Evolutionary conservation across 352 stramenopile species (phyloP).

Genomic region (Phytophthora multivora): DNA sequence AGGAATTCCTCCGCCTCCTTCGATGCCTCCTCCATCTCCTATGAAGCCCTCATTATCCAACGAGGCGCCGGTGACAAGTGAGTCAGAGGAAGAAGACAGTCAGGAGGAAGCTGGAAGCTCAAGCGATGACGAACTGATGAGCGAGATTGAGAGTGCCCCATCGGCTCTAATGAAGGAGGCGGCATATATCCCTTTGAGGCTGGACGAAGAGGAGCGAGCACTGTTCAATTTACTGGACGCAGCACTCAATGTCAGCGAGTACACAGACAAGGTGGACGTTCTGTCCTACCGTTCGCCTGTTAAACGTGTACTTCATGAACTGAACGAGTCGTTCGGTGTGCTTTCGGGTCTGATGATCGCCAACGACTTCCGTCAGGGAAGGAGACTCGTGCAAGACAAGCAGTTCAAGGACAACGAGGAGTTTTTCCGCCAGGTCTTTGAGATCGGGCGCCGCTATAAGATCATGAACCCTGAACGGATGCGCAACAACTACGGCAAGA

Average conservation of each 20-base stretch:
- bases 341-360: slow-evolving; percentile 67
- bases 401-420: slow-evolving; percentile 79
- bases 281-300: slow-evolving; percentile 69
- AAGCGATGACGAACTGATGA: slow-evolving; percentile 39
- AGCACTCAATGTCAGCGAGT: slow-evolving; percentile 88
- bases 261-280: slow-evolving; percentile 94
- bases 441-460: slow-evolving; percentile 94
- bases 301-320: slow-evolving; percentile 75
- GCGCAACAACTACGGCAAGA: slow-evolving; percentile 93
- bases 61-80: slow-evolving; percentile 28
- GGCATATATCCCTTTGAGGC: slow-evolving; percentile 68
- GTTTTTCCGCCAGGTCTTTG: slow-evolving; percentile 87
- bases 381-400: slow-evolving; percentile 55
- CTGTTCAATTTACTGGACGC: slow-evolving; percentile 83
- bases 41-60: slow-evolving; percentile 3
- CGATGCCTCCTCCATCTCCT: slow-evolving; percentile 7
- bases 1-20: not conserved
- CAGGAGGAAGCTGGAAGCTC: slow-evolving; percentile 19
- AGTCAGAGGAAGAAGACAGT: slow-evolving; percentile 34
- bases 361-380: slow-evolving; percentile 65
- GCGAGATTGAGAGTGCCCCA: slow-evolving; percentile 34
- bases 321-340: slow-evolving; percentile 69
- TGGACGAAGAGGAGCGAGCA: slow-evolving; percentile 68
- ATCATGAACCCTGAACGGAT: slow-evolving; percentile 93
- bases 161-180: slow-evolving; percentile 42